Percentiles rank a stretch among this genome's conserved stretches.
These are phyloP conservation scores for Xerocomellus chrysenteron DNA, from an alignment of 768 basidiomycete species.

Conservation along the genomic window DNA sequence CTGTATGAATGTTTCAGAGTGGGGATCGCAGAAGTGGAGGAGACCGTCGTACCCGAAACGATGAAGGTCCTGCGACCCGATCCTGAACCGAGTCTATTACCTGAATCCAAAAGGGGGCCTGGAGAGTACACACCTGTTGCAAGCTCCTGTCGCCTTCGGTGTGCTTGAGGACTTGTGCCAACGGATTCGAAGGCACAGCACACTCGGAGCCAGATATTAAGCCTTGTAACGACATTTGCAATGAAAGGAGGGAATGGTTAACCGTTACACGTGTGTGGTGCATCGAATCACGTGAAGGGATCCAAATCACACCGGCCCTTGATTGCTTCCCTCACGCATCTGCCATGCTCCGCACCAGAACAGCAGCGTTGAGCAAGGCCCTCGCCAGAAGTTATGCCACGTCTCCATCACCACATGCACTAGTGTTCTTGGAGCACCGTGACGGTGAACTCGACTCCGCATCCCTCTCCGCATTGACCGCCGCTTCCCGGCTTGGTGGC, in stretches of 20 bases:
- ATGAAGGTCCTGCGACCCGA: conserved; percentile 69
- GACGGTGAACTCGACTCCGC: conserved; percentile 79
- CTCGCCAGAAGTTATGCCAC: conserved; percentile 51
- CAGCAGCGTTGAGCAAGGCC: conserved; percentile 33
- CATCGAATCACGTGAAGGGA: conserved; percentile 19
- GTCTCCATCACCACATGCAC: conserved; percentile 61
- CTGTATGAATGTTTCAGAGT: conserved; percentile 36
- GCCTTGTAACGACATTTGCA: conserved; percentile 68
- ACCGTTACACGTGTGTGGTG: too few relatives aligned
- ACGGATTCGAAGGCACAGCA: conserved; percentile 77
- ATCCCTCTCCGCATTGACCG: conserved; percentile 88
- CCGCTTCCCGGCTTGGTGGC: conserved; percentile 83
- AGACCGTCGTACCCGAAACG: conserved; percentile 52
- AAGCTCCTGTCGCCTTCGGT: conserved; percentile 85
- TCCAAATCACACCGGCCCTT: not conserved
- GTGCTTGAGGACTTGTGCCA: conserved; percentile 88
- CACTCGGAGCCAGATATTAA: conserved; percentile 90
- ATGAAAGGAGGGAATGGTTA: not conserved
- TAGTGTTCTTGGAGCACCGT: conserved; percentile 89
- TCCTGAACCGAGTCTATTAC: conserved; percentile 46
- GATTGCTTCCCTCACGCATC: not conserved
- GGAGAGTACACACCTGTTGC: conserved; percentile 60
- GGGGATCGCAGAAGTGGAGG: not conserved
- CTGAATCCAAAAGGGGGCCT: not conserved
- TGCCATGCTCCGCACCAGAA: conserved; percentile 22